Evolutionary conservation across 495 filamentous ascomycete genomes (phyloP).

Genomic region (Penicillium cosmopolitanum): DNA sequence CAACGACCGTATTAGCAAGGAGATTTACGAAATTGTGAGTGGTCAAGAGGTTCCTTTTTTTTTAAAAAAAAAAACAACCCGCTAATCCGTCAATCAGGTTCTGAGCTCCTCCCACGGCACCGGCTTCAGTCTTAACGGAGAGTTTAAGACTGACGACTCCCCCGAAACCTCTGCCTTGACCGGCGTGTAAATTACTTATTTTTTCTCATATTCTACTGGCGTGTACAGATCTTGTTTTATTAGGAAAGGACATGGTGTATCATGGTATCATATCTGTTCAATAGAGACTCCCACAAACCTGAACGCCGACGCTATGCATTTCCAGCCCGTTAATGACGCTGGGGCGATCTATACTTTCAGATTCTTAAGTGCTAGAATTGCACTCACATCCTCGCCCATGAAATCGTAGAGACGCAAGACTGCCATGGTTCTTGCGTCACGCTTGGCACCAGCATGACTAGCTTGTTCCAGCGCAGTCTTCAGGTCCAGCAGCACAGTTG

Average conservation of each 20-base stretch:
- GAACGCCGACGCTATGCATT: slow-evolving; percentile 53
- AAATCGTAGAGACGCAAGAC: slow-evolving; percentile 77
- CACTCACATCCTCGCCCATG: slow-evolving; percentile 74
- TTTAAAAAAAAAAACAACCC: not conserved
- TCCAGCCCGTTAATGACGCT: slow-evolving; percentile 13
- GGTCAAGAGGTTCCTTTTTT: not conserved
- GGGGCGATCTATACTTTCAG: slow-evolving; percentile 53
- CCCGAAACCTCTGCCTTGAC: slow-evolving; percentile 48
- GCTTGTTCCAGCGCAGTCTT: slow-evolving; percentile 77
- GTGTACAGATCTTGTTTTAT: slow-evolving; percentile 52
- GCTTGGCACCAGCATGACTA: slow-evolving; percentile 53
- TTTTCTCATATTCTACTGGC: slow-evolving; percentile 34
- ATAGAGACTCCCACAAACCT: slow-evolving; percentile 28
- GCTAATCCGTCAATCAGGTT: slow-evolving; percentile 53
- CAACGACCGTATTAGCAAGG: slow-evolving; percentile 75
- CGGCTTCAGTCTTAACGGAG: slow-evolving; percentile 83
- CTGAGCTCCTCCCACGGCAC: slow-evolving; percentile 85
- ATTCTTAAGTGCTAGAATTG: slow-evolving; percentile 62
- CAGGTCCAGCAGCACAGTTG: slow-evolving; percentile 83
- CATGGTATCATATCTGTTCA: slow-evolving; percentile 56
- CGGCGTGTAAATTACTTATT: slow-evolving; percentile 48
- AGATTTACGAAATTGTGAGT: slow-evolving; percentile 84
- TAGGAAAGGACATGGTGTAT: slow-evolving; percentile 50
- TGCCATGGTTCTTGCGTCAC: slow-evolving; percentile 63
- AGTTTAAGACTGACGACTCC: slow-evolving; percentile 65